Conservation (phyloP, 176 grass and related monocot species). For the Secale cereale region DNA sequence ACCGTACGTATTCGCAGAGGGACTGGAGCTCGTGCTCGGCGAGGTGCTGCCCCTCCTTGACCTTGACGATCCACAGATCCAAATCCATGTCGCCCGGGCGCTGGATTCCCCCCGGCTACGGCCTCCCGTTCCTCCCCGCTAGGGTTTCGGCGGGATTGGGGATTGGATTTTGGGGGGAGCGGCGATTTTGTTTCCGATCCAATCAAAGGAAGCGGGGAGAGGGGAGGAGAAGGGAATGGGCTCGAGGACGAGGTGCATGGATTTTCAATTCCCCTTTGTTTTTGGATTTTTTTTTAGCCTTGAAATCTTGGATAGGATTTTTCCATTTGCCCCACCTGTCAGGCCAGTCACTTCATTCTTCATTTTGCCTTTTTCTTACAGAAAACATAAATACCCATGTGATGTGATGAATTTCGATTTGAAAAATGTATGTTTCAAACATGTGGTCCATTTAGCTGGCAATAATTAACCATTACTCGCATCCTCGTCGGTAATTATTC, state of each 20-base stretch:
- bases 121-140: background rate
- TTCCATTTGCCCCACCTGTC: background rate
- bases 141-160: background rate
- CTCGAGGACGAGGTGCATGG: background rate
- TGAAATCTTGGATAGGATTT: background rate
- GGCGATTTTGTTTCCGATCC: background rate
- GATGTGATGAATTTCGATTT: background rate
- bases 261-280: background rate
- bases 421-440: background rate
- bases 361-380: background rate
- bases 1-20: slow-evolving; percentile 93
- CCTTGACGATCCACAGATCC: slow-evolving; percentile 99
- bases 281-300: background rate
- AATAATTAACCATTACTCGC: no score
- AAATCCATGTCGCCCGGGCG: slow-evolving; percentile 59
- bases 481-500: no score
- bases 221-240: background rate
- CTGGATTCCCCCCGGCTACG: background rate
- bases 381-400: background rate
- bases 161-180: background rate
- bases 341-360: background rate
- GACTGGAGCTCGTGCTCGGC: slow-evolving; percentile 97
- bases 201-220: background rate
- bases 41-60: slow-evolving; percentile 95
- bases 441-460: no score